A percentile compares a stretch with the other conserved stretches of the same genome.
Evolutionary conservation across 2,329 filamentous ascomycete genomes (phyloP).

Genomic region (Ophiosphaerella korrae): DNA sequence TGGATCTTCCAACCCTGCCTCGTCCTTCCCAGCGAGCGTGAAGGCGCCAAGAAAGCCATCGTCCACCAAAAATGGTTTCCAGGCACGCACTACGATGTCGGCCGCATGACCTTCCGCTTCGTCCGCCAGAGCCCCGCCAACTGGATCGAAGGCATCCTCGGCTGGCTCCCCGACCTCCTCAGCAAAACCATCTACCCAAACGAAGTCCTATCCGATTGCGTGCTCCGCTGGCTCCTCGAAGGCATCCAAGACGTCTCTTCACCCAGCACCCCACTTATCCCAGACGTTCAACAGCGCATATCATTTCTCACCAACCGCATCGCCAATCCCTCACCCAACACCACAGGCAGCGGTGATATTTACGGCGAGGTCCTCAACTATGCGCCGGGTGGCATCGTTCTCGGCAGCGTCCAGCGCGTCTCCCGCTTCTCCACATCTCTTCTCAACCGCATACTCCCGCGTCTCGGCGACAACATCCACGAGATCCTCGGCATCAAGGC

Average conservation of each 20-base stretch:
- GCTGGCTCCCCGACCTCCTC: constrained; percentile 33
- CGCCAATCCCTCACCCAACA: constrained; percentile 7
- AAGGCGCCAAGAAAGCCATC: constrained; percentile 8
- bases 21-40: constrained; percentile 16
- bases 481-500: constrained; percentile 35
- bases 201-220: constrained; percentile 37
- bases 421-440: constrained; percentile 10
- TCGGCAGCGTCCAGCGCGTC: constrained; percentile 19
- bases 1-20: constrained; percentile 45
- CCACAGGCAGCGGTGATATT: constrained; percentile 41
- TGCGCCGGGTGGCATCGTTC: constrained; percentile 33
- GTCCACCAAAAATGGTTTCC: constrained; percentile 45
- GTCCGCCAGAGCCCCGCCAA: constrained; percentile 35
- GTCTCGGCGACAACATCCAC: constrained; percentile 34
- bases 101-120: constrained; percentile 44
- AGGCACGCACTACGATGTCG: constrained; percentile 46
- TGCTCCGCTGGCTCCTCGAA: constrained; percentile 38
- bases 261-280: constrained; percentile 21
- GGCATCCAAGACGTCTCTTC: constrained; percentile 20
- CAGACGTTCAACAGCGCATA: constrained; percentile 19
- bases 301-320: constrained; percentile 16
- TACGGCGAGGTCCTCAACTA: constrained; percentile 37
- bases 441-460: constrained; percentile 30
- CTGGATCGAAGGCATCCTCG: constrained; percentile 32
- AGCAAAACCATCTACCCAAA: constrained; percentile 40